Percentiles rank a stretch among this genome's conserved stretches.
Conservation (phyloP, 805 yeast species). For the Pichia rugopelliculosa region DNA sequence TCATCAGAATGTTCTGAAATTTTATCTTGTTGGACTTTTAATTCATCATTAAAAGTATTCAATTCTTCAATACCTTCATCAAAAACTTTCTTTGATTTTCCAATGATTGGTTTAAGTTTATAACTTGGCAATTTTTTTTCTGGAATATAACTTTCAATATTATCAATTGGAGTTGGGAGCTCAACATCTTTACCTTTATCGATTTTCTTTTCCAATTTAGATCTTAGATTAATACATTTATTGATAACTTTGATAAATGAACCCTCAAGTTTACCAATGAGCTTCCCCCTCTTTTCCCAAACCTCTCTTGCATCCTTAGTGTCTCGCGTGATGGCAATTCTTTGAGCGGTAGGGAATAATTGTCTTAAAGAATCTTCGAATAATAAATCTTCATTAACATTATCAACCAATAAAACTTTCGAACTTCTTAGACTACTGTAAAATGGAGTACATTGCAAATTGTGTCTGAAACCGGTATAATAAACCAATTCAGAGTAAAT, state of each 20-base stretch:
- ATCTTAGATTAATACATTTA: conserved; percentile 51
- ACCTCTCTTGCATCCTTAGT: conserved; percentile 47
- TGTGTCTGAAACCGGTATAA: conserved; percentile 67
- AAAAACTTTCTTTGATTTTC: conserved; percentile 81
- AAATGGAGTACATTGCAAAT: conserved; percentile 62
- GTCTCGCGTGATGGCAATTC: conserved; percentile 59
- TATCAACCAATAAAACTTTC: conserved; percentile 66
- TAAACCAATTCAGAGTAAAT: conserved; percentile 70
- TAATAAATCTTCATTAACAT: conserved; percentile 43
- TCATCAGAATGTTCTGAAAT: conserved; percentile 33
- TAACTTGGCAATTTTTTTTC: conserved; percentile 80
- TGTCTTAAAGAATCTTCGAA: conserved; percentile 44
- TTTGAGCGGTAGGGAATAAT: conserved; percentile 57
- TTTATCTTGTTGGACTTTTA: conserved; percentile 48
- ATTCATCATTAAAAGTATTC: conserved; percentile 61
- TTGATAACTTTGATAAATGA: conserved; percentile 52
- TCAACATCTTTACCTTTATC: conserved; percentile 37
- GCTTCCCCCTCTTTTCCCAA: conserved; percentile 56
- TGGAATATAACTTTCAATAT: conserved; percentile 53
- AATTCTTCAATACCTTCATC: conserved; percentile 61
- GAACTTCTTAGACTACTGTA: conserved; percentile 64
- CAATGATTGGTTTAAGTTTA: conserved; percentile 59
- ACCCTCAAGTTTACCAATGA: conserved; percentile 55
- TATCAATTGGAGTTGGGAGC: conserved; percentile 49
- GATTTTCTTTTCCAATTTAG: conserved; percentile 42